phyloP scores from a whole-genome alignment of 2,329 filamentous ascomycete genomes.

The Fusarium sp. region DNA sequence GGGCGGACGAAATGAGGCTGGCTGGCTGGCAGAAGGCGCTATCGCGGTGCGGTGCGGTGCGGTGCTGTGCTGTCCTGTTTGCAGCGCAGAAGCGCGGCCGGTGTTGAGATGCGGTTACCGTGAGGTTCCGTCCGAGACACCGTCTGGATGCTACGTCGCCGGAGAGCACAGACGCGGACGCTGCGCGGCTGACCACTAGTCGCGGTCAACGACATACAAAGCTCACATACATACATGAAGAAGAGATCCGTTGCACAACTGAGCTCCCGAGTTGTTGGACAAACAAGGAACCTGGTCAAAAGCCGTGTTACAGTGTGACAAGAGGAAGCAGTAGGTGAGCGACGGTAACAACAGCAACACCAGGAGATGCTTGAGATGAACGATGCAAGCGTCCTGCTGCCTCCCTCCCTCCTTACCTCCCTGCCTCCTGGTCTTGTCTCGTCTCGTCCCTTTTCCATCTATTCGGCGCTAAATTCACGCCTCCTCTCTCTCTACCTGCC shows the following conservation, averaged over 20 bases:
- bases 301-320: not conserved
- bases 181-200: not conserved
- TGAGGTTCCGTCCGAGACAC: slow-evolving; percentile 6
- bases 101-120: not conserved
- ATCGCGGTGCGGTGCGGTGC: not conserved
- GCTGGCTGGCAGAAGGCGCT: not conserved
- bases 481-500: not conserved
- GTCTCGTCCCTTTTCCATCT: slow-evolving; percentile 4
- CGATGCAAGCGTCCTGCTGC: not conserved
- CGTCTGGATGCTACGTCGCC: not conserved
- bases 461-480: slow-evolving; percentile 28
- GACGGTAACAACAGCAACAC: not conserved
- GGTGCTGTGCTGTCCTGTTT: not conserved
- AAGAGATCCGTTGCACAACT: not conserved
- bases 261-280: not conserved
- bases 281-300: not conserved
- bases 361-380: not conserved
- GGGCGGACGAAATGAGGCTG: slow-evolving; percentile 8
- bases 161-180: not conserved
- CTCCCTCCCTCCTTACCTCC: not conserved
- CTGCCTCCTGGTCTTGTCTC: not conserved
- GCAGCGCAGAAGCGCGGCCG: not conserved
- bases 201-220: slow-evolving; percentile 7
- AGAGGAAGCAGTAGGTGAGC: not conserved
- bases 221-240: not conserved